These are phyloP conservation scores for Zygoascus ofunaensis DNA, from an alignment of 805 yeast genomes.

Conservation along the genomic window DNA sequence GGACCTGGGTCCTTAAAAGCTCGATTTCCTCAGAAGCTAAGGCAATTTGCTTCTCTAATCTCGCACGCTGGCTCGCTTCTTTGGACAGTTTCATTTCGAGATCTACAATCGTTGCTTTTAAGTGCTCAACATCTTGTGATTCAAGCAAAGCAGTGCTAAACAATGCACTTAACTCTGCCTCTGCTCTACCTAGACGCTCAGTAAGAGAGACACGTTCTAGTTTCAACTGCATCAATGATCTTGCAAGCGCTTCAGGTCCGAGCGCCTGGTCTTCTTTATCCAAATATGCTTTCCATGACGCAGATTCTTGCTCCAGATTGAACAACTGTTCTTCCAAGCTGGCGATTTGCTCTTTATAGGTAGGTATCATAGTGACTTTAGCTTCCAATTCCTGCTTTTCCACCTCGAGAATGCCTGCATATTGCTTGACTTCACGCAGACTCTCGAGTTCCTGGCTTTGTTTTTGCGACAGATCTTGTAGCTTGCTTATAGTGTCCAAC, in stretches of 20 bases:
- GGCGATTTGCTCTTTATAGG: conserved; percentile 37
- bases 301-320: conserved; percentile 38
- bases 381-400: conserved; percentile 39
- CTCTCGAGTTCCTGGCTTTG: conserved; percentile 45
- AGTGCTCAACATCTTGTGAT: conserved; percentile 21
- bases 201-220: conserved; percentile 22
- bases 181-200: conserved; percentile 27
- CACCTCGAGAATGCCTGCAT: conserved; percentile 45
- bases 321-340: conserved; percentile 44
- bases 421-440: conserved; percentile 38
- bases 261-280: conserved; percentile 34
- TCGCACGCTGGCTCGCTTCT: conserved; percentile 29
- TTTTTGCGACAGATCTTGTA: conserved; percentile 45
- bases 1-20: conserved; percentile 47
- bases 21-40: conserved; percentile 52
- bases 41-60: conserved; percentile 43
- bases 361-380: conserved; percentile 33
- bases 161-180: conserved; percentile 22
- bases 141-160: conserved; percentile 19
- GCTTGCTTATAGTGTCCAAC: conserved; percentile 35
- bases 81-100: conserved; percentile 31
- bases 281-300: conserved; percentile 39
- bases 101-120: conserved; percentile 23
- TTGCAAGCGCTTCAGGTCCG: conserved; percentile 33
- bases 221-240: conserved; percentile 30